These are phyloP conservation scores for Ascochyta fabae DNA, from an alignment of 2,329 filamentous ascomycete genomes.

Conservation along the genomic window DNA sequence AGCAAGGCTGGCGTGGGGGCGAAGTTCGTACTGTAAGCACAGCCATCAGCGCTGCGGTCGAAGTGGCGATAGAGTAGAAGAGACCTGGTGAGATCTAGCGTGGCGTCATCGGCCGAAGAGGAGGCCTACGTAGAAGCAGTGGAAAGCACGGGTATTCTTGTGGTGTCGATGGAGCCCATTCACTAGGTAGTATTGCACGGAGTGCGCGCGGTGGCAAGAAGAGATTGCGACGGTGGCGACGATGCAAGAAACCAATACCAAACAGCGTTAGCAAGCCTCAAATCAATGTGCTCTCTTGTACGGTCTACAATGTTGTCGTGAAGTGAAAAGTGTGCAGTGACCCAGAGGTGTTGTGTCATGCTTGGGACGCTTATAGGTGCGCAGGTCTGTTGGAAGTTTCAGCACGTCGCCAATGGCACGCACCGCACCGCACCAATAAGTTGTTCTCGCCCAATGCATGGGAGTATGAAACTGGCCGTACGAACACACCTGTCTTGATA, in stretches of 20 bases:
- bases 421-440: background rate
- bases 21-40: constrained; percentile 20
- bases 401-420: background rate
- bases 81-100: background rate
- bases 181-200: background rate
- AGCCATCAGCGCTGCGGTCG: constrained; percentile 23
- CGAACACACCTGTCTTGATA: background rate
- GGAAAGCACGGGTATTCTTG: background rate
- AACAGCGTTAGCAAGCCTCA: background rate
- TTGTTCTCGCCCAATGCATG: background rate
- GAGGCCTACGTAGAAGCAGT: background rate
- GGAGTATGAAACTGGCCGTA: background rate
- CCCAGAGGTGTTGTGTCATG: background rate
- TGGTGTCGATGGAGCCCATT: background rate
- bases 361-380: background rate
- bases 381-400: background rate
- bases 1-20: constrained; percentile 23
- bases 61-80: background rate
- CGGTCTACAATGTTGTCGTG: background rate
- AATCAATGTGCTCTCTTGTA: background rate
- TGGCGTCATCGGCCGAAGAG: background rate
- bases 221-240: background rate
- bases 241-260: background rate
- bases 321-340: background rate
- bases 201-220: background rate